These are phyloP conservation scores for Cryptococcus amylolentus DNA, from an alignment of 1,284 basidiomycete genomes.

Conservation along the genomic window DNA sequence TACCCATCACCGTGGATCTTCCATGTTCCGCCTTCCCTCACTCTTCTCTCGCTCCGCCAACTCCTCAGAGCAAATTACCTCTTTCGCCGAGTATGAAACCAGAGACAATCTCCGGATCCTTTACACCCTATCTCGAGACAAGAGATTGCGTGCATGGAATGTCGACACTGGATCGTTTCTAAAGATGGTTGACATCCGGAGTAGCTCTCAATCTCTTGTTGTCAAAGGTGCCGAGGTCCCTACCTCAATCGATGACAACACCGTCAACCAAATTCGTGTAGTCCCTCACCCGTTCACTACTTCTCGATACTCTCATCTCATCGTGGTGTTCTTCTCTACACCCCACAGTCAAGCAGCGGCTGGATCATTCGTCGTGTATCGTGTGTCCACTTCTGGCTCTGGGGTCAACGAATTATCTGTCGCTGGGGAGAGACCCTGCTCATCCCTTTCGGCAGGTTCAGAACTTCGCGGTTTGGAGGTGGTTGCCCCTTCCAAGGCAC, in stretches of 20 bases:
- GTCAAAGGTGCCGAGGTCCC: conserved; percentile 11
- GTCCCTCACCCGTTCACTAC: conserved; percentile 32
- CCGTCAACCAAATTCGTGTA: conserved; percentile 38
- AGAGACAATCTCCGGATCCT: conserved; percentile 60
- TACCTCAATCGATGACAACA: conserved; percentile 5
- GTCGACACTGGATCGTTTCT: conserved; percentile 40
- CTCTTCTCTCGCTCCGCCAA: conserved; percentile 33
- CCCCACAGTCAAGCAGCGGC: conserved; percentile 32
- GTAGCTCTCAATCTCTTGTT: conserved; percentile 27
- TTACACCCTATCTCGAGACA: conserved; percentile 85
- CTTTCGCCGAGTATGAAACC: conserved; percentile 28
- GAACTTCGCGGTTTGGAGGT: conserved; percentile 50
- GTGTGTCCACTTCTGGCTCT: conserved; percentile 26
- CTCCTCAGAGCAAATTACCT: conserved; percentile 36
- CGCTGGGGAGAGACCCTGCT: conserved; percentile 35
- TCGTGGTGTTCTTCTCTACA: conserved; percentile 45
- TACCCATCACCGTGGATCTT: conserved; percentile 34
- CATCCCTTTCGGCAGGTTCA: conserved; percentile 24
- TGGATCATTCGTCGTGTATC: conserved; percentile 47
- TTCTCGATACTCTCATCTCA: conserved; percentile 40
- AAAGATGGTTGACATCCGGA: conserved; percentile 43
- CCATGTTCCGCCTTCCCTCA: conserved; percentile 34
- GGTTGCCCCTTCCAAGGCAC: conserved; percentile 24
- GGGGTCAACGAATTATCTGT: conserved; percentile 34
- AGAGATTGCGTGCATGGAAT: conserved; percentile 73